Evolutionary conservation across 2,329 filamentous ascomycete species (phyloP), one percentile per base, ranked within the genome.

Genomic region (Fusarium xylarioides): DNA sequence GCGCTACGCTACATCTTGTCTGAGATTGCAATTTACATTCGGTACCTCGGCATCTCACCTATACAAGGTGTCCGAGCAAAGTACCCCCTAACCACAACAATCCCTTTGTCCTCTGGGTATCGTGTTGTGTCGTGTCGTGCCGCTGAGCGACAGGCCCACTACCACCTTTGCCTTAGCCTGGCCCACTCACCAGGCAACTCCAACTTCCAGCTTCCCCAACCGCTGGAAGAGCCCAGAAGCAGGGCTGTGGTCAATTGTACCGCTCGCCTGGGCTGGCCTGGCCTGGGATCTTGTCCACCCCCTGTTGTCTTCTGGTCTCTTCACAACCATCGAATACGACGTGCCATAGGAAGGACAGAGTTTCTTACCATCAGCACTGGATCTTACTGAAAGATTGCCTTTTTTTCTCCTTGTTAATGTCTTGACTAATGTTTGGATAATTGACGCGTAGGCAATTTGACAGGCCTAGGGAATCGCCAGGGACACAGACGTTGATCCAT

Each of bases 401-500:
- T n/a, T n/a, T 38, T 61, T 28, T 60, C 38, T 40, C 34, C 40
- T 43, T 43, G 32, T 46, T 12, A 15, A 12, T 30, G 50, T 42
- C 50, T 62, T 26, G 49, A 52, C 47, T 32, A 32, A 30, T 30
- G 38, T 21, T 43, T 55, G 46, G 52, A 66, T 54, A 40, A 21
- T 43, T 46, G 50, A 34, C 59, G 43, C 43, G 62, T 32, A 47
- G 28, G 26, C 53, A 38, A 40, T 40, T 30, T 44, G 52, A 60
- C 63, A 60, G 28, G 40, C 34, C 34, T 28, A 50, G 15, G 47
- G 5, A 42, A 49, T 55, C 52, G 38, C 37, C 60, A 69, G 68
- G 73, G 59, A 69, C 71, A 76, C 71, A 70, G 66, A 68, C 56
- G 46, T 44, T 69, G 46, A 70, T 70, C 52, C 14, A 35, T 37